phyloP scores from a whole-genome alignment of 495 filamentous ascomycete genomes.

The Staphylotrichum longicolle region DNA sequence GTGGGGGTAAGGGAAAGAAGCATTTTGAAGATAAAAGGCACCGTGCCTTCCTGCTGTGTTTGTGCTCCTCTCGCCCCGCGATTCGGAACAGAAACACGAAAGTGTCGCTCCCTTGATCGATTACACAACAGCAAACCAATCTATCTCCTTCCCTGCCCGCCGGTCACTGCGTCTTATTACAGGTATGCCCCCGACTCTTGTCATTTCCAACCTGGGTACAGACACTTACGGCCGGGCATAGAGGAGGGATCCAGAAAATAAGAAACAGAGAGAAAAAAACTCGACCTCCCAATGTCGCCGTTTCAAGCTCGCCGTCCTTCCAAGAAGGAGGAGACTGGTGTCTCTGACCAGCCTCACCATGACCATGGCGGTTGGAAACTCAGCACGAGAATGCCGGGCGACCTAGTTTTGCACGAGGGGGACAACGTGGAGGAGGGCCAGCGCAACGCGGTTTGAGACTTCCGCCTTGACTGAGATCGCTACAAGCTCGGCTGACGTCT shows the following conservation, averaged over 20 bases:
- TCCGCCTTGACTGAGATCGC: background rate
- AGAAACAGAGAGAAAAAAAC: background rate
- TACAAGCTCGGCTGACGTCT: background rate
- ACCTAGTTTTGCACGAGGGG: background rate
- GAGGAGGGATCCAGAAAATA: background rate
- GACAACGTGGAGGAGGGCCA: background rate
- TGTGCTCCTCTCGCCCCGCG: no score
- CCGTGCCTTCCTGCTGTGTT: background rate
- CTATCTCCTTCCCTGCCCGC: background rate
- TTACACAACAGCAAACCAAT: slow-evolving; percentile 20
- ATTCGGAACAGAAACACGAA: background rate
- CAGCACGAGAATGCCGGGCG: background rate
- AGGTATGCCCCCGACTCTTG: background rate
- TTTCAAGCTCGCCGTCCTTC: background rate
- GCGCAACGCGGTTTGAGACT: background rate
- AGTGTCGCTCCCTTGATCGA: background rate
- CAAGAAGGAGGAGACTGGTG: slow-evolving; percentile 4
- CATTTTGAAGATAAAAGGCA: background rate
- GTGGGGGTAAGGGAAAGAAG: background rate
- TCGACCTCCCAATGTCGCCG: background rate
- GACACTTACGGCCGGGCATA: slow-evolving; percentile 6
- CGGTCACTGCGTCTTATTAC: background rate
- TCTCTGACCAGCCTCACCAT: slow-evolving; percentile 6
- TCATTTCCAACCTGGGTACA: background rate
- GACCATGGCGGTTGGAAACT: slow-evolving; percentile 3